Base-by-base conservation (phyloP, 768 basidiomycete species). In the Cyclocybe aegerita region DNA sequence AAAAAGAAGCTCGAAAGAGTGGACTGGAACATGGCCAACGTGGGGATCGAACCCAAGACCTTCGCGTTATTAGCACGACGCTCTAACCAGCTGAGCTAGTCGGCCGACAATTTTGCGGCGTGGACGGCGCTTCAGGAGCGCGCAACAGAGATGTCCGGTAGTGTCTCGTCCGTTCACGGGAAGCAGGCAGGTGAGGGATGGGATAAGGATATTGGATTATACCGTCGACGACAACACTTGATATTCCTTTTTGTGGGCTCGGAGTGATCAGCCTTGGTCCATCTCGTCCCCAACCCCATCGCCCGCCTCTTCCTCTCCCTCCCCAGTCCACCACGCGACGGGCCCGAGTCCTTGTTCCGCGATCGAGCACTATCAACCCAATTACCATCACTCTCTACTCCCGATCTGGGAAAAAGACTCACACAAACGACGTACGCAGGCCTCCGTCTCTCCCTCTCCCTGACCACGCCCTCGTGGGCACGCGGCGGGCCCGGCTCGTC, bases 11-110 rank as follows among this genome's bases (percentile, higher is more conserved):
- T 23, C n/a, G n/a, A n/a, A 43, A 14, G 6, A 1, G 29, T 12
- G 4, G 9, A n/a, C 43, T 30, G 15, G 3, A n/a, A 10, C 14
- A 9, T 84, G 81, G 83, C 83, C 82, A 82, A 82, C 80, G 78
- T 83, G 82, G 82, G 83, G 83, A 77, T 84, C 82, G 83, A 85
- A 85, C 82, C 82, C 82, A 85, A 79, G 83, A 83, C 82, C 82
- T 85, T 83, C 80, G 82, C 79, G 80, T 68, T 83, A 85, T 86
- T 87, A 88, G 85, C 82, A 86, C 86, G 81, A 87, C 85, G 86
- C 86, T 88, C 87, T 88, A 89, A 88, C 87, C 87, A 88, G 74
- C 87, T 90, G 86, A 90, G 87, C 87, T 87, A 89, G 84, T 81
- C 86, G 85, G 86, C 86, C 85, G 35, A 47, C 23, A 4, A 23